Evolutionary conservation across 2,329 filamentous ascomycete species (phyloP), one percentile per base, ranked within the genome.

Genomic region (Calycina marina): DNA sequence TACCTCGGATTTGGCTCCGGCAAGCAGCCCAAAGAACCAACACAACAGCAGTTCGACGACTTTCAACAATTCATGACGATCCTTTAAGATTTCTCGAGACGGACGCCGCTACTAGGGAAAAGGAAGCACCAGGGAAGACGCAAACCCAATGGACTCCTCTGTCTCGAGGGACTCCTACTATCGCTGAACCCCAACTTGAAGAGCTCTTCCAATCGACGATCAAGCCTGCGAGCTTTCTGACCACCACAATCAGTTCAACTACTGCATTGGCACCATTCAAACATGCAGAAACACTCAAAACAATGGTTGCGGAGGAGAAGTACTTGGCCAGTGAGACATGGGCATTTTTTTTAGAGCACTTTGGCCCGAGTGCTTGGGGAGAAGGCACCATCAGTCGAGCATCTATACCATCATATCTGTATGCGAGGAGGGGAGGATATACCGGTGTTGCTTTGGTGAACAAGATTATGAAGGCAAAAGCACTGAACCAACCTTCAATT

Each of bases 261-360:
- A 29, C 38, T 2, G 37, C 43, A 11, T 30, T 51, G 6, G 41
- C 45, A 24, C 36, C 46, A 14, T 53, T 52, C 28, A 40, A 47
- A 27, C 29, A 49, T 36, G 41, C 39, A 5, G 42, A 48, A 14
- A 35, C 34, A 14, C 36, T 54, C 5, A 45, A 40, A 15, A 32
- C 40, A 14, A 50, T 52, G 42, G 38, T 54, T n/a, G 18, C 13
- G 13, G 27, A 43, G 12, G 28, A 35, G 9, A 28, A 30, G 16
- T 14, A 20, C n/a, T 37, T 39, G 8, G 33, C 44, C 9, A 25
- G 18, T 6, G 45, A 50, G 6, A 40, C 43, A 12, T 54, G 49
- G 49, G 24, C 41, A 14, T 52, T 50, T 36, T 54, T 54, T 22
- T 24, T 47, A 3, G 35, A 48, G 30, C 39, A 53, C 33, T 51